Conservation (phyloP, 2,329 filamentous ascomycete genomes). For the Hypoxylon sp. region DNA sequence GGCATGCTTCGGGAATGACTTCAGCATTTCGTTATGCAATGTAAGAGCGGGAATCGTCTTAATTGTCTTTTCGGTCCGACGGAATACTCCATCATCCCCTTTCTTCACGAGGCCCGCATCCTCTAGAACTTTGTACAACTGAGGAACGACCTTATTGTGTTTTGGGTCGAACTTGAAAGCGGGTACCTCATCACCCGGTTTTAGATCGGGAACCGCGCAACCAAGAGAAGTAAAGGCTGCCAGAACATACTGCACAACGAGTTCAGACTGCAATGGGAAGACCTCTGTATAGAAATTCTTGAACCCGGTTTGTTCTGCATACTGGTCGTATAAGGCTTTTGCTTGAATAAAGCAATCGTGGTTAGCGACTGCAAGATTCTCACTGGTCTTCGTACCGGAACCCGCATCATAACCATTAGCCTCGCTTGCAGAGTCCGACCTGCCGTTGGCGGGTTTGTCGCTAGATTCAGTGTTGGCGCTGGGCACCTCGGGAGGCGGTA, state of each 20-base stretch:
- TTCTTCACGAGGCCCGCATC: conserved; percentile 42
- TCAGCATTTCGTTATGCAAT: conserved; percentile 1
- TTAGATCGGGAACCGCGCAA: conserved; percentile 46
- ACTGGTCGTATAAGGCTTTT: conserved; percentile 1
- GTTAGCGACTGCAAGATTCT: conserved; percentile 6
- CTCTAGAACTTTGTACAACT: conserved; percentile 34
- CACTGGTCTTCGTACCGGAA: not conserved
- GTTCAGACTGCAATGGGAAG: conserved; percentile 50
- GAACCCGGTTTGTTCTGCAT: conserved; percentile 17
- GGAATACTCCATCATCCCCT: conserved; percentile 45
- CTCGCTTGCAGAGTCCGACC: not conserved
- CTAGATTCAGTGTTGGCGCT: not conserved
- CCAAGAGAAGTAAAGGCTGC: conserved; percentile 54
- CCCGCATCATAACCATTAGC: not conserved
- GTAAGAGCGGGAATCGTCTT: not conserved
- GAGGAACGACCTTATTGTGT: conserved; percentile 8
- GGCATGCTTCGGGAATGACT: not conserved
- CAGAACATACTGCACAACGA: conserved; percentile 55
- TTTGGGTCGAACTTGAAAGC: conserved; percentile 9
- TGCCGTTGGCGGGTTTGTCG: not conserved
- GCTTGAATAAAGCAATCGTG: conserved; percentile 6
- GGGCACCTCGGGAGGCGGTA: not conserved
- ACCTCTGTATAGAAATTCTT: conserved; percentile 50
- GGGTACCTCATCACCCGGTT: conserved; percentile 45
- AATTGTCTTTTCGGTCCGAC: conserved; percentile 4